These are phyloP conservation scores for Mycena galericulata DNA, from an alignment of 768 basidiomycete genomes.

Conservation along the genomic window DNA sequence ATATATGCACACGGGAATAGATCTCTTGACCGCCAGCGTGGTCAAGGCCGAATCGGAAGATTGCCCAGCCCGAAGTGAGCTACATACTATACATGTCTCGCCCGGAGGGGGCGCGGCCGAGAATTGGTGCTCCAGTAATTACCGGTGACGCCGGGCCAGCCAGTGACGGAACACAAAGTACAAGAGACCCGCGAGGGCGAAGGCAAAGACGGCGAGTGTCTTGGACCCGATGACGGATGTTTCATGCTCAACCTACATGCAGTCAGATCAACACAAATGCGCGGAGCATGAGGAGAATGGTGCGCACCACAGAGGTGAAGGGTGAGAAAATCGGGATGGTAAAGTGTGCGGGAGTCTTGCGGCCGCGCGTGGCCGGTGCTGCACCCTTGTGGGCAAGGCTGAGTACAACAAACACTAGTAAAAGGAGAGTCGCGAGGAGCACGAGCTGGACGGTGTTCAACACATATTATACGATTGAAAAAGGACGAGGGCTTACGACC, in stretches of 20 bases:
- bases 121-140: too few species aligned
- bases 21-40: too few species aligned
- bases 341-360: slow-evolving; percentile 66
- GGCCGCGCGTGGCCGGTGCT: slow-evolving; percentile 39
- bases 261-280: not conserved
- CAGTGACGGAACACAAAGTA: slow-evolving; percentile 61
- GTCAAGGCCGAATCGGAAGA: too few species aligned
- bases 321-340: slow-evolving; percentile 85
- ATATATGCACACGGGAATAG: too few species aligned
- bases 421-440: slow-evolving; percentile 49
- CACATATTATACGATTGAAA: not conserved
- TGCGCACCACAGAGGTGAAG: slow-evolving; percentile 78
- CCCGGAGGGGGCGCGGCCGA: too few species aligned
- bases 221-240: slow-evolving; percentile 69
- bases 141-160: slow-evolving; percentile 37
- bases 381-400: slow-evolving; percentile 48
- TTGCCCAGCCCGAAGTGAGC: too few species aligned
- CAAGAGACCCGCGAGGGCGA: slow-evolving; percentile 53
- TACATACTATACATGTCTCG: too few species aligned
- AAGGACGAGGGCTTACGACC: slow-evolving; percentile 54
- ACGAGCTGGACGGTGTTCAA: slow-evolving; percentile 39
- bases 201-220: slow-evolving; percentile 52
- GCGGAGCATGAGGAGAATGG: not conserved
- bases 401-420: slow-evolving; percentile 51
- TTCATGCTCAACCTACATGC: slow-evolving; percentile 78